Evolutionary conservation across 2,329 filamentous ascomycete genomes (phyloP).

Genomic region (Alternaria triticimaculans): DNA sequence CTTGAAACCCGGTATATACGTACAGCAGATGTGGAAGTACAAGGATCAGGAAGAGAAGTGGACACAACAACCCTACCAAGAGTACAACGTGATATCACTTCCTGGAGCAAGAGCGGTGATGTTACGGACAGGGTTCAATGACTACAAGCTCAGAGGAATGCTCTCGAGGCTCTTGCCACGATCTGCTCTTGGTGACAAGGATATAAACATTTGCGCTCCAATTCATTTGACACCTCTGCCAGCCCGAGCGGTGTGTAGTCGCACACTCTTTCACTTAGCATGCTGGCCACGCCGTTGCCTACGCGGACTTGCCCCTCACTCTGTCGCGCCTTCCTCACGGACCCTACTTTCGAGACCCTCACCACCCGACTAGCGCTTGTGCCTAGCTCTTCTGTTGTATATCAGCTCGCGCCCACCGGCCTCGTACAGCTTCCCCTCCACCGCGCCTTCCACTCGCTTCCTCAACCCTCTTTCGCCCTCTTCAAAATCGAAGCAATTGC

Average conservation of each 20-base stretch:
- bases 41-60: not conserved
- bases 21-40: not conserved
- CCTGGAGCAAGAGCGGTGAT: not conserved
- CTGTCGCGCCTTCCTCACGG: not conserved
- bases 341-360: not conserved
- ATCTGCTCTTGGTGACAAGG: not conserved
- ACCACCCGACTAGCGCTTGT: not conserved
- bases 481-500: not conserved
- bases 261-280: not conserved
- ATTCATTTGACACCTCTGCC: not conserved
- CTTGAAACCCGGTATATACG: not conserved
- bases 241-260: not conserved
- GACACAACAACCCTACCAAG: not conserved
- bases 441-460: not conserved
- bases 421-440: not conserved
- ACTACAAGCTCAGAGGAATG: not conserved
- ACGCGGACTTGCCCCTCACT: not conserved
- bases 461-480: not conserved
- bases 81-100: not conserved
- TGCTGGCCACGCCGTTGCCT: not conserved
- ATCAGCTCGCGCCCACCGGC: not conserved
- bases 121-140: not conserved
- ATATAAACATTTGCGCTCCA: not conserved
- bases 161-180: not conserved
- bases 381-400: not conserved